Percentiles rank a stretch among this genome's conserved stretches.
Evolutionary conservation across 1,284 basidiomycete genomes (phyloP).

Genomic region (Trichosporon coremiiforme): DNA sequence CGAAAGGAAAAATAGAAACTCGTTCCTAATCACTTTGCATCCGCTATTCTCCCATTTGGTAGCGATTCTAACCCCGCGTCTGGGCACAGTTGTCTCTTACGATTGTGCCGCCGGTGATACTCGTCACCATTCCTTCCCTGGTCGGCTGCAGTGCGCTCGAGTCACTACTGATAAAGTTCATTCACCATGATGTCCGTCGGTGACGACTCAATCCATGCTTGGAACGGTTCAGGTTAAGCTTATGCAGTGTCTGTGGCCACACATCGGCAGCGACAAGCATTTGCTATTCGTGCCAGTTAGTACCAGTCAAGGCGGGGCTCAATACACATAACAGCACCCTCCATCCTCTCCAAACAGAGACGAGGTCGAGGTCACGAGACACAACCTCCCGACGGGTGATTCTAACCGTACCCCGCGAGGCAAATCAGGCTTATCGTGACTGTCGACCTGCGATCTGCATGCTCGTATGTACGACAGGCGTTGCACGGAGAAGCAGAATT

Average conservation of each 20-base stretch:
- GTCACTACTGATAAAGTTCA: not conserved
- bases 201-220: not conserved
- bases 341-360: not conserved
- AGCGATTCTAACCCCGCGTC: not conserved
- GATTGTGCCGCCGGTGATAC: slow-evolving; percentile 11
- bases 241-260: not conserved
- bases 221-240: not conserved
- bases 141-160: not conserved
- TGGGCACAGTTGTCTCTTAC: not conserved
- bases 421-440: too few species aligned
- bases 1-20: not conserved
- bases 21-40: not conserved
- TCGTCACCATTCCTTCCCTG: too few species aligned
- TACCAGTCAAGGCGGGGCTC: not conserved
- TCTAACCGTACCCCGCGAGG: not conserved
- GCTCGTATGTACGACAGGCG: too few species aligned
- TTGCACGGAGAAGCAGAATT: too few species aligned
- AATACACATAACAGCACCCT: not conserved
- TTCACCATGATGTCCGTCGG: not conserved
- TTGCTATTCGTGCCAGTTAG: not conserved
- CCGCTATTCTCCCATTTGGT: slow-evolving; percentile 1
- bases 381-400: not conserved
- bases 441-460: too few species aligned
- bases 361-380: not conserved
- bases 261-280: not conserved